Evolutionary conservation across 768 basidiomycete genomes (phyloP), one percentile per base, ranked within the genome.

Genomic region (Lanmaoa rubissima): DNA sequence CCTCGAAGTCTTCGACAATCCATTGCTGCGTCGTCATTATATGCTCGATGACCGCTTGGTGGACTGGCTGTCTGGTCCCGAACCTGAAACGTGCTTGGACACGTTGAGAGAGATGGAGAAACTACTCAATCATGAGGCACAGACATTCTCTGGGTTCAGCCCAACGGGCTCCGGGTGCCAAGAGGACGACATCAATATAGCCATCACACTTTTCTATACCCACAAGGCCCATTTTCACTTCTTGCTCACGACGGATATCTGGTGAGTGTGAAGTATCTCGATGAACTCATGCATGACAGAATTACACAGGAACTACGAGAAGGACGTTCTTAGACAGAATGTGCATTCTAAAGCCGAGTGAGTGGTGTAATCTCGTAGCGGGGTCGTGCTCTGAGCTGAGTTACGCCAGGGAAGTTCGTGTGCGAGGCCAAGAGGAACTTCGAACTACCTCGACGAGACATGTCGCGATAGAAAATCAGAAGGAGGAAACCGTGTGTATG

Each of bases 221-320:
- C 54, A 39, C 31, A 53, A 48, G 14, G 38, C 51, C 0, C 44
- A 61, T 17, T 61, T 62, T 40, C 48, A 53, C 19, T 62, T 53
- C 31, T 46, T 62, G 48, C 44, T 61, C 12, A 51, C 35, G 17
- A 61, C 47, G 19, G 41, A 53, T 16, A 46, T 61, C n/a, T 61
- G 60, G 60, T 61, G n/a, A 40, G 51, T 42, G 11, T 3, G 2
- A 13, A 3, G 1, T 5, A 2, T 12, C 16, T 28, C 5, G 3
- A 45, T 26, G 12, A 45, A 26, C n/a, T 41, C 41, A 13, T 4
- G 14, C 16, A 5, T 35, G n/a, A 55, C 32, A 12, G 7, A 1
- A 10, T 16, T 31, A 1, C 28, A 45, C 35, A 61, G 60, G 59
- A 55, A 51, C 28, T 17, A 41, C 17, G 42, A 41, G 9, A 53